Base-by-base conservation (phyloP, 2,329 filamentous ascomycete species). In the Pyricularia sp. region DNA sequence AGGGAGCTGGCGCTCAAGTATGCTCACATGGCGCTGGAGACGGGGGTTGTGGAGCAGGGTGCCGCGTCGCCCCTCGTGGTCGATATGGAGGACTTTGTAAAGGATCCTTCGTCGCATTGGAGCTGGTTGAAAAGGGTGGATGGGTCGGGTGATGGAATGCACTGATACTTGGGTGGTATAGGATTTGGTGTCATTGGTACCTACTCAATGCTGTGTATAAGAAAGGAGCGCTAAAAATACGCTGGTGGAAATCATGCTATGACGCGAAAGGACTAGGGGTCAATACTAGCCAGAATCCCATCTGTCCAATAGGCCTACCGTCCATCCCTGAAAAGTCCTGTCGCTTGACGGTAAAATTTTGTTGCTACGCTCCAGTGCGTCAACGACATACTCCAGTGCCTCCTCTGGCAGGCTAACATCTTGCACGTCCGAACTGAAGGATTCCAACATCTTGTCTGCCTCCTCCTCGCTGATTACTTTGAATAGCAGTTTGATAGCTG, bases 261-360 rank as follows among this genome's bases (percentile, higher is more conserved):
- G 26, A 7, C 13, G 26, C 33, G 13, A 33, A 8, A 28, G 16
- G 8, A 26, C 24, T 28, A 12, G 6, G n/a, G 9, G 10, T 13
- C 35, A 19, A 49, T 16, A 1, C 16, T n/a, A n/a, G 13, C 62
- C 62, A 3, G 24, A 63, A 60, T 63, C 60, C 74, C 82, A 87
- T 66, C 81, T 77, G 67, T 82, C 79, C 66, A 91, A 71, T 22
- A 91, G 72, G 1, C 86, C 87, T 5, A 91, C 85, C 30, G 81
- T 80, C 88, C 88, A 91, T n/a, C 81, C 82, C 71, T 83, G 79
- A 68, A 89, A 88, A 31, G 70, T 75, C 65, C 84, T 78, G 66
- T 87, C 84, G 9, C 76, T 76, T 0, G 68, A 71, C 1, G 88
- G 88, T 9, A 91, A 71, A 19, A 85, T 70, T 3, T 67, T 57